A percentile compares a stretch with the other conserved stretches of the same genome.
Conservation (phyloP, 805 yeast genomes). For the Sugiyamaella floridensis region DNA sequence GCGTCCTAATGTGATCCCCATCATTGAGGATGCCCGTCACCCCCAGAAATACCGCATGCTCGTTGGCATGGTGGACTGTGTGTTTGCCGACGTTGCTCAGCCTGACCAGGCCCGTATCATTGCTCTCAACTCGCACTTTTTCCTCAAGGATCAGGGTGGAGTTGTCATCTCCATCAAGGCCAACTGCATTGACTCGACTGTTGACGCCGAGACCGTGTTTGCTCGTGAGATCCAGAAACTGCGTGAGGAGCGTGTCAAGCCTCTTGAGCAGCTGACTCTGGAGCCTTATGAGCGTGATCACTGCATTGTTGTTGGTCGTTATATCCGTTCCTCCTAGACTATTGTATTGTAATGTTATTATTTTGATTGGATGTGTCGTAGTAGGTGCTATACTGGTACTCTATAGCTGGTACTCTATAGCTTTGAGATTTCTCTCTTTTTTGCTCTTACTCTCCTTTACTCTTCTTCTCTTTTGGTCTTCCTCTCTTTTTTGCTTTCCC, state of each 20-base stretch:
- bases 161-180: conserved; percentile 98
- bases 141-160: conserved; percentile 97
- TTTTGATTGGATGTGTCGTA: background rate
- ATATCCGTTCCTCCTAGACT: conserved; percentile 60
- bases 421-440: no score
- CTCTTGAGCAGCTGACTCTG: conserved; percentile 94
- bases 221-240: conserved; percentile 99
- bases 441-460: no score
- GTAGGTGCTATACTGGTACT: background rate
- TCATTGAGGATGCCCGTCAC: conserved; percentile 99
- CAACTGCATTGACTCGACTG: conserved; percentile 99
- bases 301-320: conserved; percentile 96
- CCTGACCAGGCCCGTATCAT: conserved; percentile 99
- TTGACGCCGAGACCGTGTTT: conserved; percentile 97
- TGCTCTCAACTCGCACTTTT: conserved; percentile 95
- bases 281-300: conserved; percentile 99
- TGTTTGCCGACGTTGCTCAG: conserved; percentile 99
- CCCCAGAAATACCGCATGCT: conserved; percentile 99
- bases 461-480: no score
- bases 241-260: conserved; percentile 98
- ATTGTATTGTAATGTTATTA: background rate
- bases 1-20: conserved; percentile 98
- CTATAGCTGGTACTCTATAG: no score
- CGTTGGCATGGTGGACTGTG: conserved; percentile 97
- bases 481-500: no score